These are phyloP conservation scores for Colletotrichum ledebouriae DNA, from an alignment of 2,329 filamentous ascomycete genomes.

Conservation along the genomic window DNA sequence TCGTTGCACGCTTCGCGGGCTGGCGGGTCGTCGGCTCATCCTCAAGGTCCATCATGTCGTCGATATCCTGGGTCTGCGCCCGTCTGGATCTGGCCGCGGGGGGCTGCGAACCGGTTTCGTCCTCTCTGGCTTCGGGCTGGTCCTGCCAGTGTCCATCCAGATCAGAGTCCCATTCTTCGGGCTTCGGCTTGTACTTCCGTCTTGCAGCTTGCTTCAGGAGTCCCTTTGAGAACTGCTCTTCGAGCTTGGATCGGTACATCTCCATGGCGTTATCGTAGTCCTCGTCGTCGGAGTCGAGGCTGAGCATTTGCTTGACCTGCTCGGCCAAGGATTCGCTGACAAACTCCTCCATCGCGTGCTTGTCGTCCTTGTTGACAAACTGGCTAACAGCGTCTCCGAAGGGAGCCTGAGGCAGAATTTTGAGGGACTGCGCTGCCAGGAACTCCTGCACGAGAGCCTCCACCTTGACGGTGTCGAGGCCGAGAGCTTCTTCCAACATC, in stretches of 20 bases:
- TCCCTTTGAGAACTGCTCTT: conserved; percentile 78
- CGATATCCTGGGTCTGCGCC: conserved; percentile 55
- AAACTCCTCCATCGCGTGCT: conserved; percentile 88
- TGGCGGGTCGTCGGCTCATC: conserved; percentile 53
- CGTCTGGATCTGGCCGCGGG: conserved; percentile 46
- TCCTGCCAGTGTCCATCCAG: conserved; percentile 89
- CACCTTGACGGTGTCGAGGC: conserved; percentile 84
- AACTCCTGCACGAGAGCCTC: conserved; percentile 91
- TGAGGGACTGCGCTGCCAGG: conserved; percentile 86
- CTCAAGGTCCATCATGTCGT: conserved; percentile 60
- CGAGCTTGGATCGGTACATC: conserved; percentile 75
- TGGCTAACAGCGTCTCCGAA: conserved; percentile 94
- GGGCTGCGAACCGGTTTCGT: conserved; percentile 54
- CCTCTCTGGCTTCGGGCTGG: conserved; percentile 75
- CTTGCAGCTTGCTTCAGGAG: conserved; percentile 63
- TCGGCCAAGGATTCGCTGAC: conserved; percentile 78
- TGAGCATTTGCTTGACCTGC: conserved; percentile 78
- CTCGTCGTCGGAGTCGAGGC: conserved; percentile 75
- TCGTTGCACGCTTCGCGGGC: conserved; percentile 48
- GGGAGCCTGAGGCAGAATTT: conserved; percentile 90
- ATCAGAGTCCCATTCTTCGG: conserved; percentile 89
- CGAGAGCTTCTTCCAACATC: conserved; percentile 71
- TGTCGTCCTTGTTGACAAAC: conserved; percentile 96
- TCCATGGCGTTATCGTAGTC: conserved; percentile 83
- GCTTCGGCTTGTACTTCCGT: conserved; percentile 78